Base-by-base conservation (phyloP, 2,329 filamentous ascomycete genomes). In the Chaetomiaceae sp. region DNA sequence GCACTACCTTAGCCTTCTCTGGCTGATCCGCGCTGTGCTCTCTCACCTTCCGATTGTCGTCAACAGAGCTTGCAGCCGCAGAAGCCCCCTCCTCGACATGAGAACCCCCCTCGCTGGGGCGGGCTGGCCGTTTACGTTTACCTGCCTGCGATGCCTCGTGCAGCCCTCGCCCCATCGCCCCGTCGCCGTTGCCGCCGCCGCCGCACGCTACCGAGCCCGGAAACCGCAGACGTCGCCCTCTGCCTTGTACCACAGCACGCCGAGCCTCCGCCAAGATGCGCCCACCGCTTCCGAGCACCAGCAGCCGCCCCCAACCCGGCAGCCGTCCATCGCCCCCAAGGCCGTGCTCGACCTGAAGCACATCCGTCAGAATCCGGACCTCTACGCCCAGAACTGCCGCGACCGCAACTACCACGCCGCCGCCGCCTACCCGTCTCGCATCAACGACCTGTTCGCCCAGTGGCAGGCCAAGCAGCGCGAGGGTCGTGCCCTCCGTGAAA, bases 281-380 rank as follows among this genome's bases (percentile, higher is more conserved):
- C 17, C 43, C 30, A 38, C 36, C 15, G 10, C 38, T 14, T 11
- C 47, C 14, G 47, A 51, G 15, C 29, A 45, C 34, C 49, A 41
- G 36, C 45, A 38, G 22, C 39, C 43, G 9, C 11, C 43, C 8
- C 18, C 44, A 4, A 17, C 18, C 9, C 41, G 36, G 11, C 75
- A 83, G 32, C 85, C 86, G 4, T 73, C 84, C 2, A 83, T 78
- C 42, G 89, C 87, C 12, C 89, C 88, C 10, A 91, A 88, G 63
- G 80, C 87, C 20, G 77, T 77, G 38, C 76, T 94, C 55, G 86
- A 96, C 69, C 76, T 95, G 62, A 91, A 88, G 65, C 84, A 93
- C 68, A 95, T 98, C 64, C 89, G 90, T 48, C 78, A 88, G 60
- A 86, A 94, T 66, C 80, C 86, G 14, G 79, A 83, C 12, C 75